A percentile compares a stretch with the other conserved stretches of the same genome.
Conservation (phyloP, 228 moss, liverwort and hornwort species). For the Sphagnum fallax region DNA sequence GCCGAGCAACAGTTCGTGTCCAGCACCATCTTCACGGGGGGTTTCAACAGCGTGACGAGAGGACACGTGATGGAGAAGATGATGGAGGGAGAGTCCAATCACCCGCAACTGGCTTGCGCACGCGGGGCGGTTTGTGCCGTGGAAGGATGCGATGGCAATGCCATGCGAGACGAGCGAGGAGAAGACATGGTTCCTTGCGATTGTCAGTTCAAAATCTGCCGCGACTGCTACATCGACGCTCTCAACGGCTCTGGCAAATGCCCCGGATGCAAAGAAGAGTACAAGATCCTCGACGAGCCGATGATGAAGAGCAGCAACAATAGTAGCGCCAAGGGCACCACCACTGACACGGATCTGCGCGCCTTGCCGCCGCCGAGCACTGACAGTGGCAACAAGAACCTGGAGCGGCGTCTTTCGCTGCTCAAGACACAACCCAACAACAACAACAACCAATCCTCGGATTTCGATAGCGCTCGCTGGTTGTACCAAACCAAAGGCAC, state of each 20-base stretch:
- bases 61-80: constrained; percentile 94
- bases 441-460: constrained; percentile 36
- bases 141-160: constrained; percentile 64
- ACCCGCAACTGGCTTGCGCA: constrained; percentile 52
- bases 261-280: constrained; percentile 87
- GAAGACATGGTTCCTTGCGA: constrained; percentile 74
- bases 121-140: constrained; percentile 52
- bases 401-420: constrained; percentile 58
- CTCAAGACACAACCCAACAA: constrained; percentile 32
- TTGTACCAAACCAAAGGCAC: constrained; percentile 87
- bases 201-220: constrained; percentile 67
- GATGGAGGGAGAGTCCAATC: constrained; percentile 46
- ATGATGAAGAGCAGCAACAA: constrained; percentile 11
- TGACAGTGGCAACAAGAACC: constrained; percentile 18
- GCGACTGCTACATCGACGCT: constrained; percentile 86
- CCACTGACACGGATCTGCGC: constrained; percentile 23
- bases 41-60: constrained; percentile 74
- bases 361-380: constrained; percentile 59
- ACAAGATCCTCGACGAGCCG: constrained; percentile 44
- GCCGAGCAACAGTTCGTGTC: constrained; percentile 93
- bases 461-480: constrained; percentile 73
- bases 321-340: not conserved
- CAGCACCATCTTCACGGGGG: constrained; percentile 94
- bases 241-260: constrained; percentile 53
- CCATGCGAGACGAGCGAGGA: constrained; percentile 78